Evolutionary conservation across 352 stramenopile genomes (phyloP), one percentile per base, ranked within the genome.

Genomic region (Phytophthora aleatoria): DNA sequence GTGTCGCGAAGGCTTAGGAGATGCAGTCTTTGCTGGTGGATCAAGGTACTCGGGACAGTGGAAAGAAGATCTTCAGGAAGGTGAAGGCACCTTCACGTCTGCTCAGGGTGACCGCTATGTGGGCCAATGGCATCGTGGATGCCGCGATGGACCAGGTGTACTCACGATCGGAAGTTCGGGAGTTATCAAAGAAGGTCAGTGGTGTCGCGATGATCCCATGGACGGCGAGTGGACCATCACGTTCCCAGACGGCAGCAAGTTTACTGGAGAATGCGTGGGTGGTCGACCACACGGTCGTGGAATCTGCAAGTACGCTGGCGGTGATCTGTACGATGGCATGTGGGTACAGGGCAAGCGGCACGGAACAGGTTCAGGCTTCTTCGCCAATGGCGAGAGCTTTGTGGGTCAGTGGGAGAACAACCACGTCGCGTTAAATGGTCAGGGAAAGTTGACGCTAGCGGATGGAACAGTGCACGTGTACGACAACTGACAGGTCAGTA

Each of bases 311-410:
- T 95, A 94, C 43, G 82, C 85, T 39, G 90, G 90, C 38, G 87
- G 89, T 3, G 89, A 96, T 47, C 43, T 91, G 44, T 97, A 96
- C 64, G 84, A 90, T 27, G 89, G 89, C 1, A 74, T 87, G 52
- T 97, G 89, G 89, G 68, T 93, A 10, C 57, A 90, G 30, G 87
- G 85, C 55, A 91, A 92, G 57, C 83, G 86, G n/a, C 81, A 94
- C 33, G 85, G 85, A 5, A 47, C 72, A 27, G 85, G 85, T 45
- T 85, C 82, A 1, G 82, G 84, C 8, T 90, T 90, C 50, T 94
- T 92, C 55, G 61, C 73, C 1, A 92, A 92, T 41, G 81, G 83
- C 30, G 81, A 89, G 52, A 83, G 74, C 62, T 94, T 90, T 58
- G 69, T 86, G 41, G 85, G 85, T 50, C 79, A 92, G 57, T 91